Evolutionary conservation across 768 basidiomycete genomes (phyloP).

Genomic region (Tricholoma sp.): DNA sequence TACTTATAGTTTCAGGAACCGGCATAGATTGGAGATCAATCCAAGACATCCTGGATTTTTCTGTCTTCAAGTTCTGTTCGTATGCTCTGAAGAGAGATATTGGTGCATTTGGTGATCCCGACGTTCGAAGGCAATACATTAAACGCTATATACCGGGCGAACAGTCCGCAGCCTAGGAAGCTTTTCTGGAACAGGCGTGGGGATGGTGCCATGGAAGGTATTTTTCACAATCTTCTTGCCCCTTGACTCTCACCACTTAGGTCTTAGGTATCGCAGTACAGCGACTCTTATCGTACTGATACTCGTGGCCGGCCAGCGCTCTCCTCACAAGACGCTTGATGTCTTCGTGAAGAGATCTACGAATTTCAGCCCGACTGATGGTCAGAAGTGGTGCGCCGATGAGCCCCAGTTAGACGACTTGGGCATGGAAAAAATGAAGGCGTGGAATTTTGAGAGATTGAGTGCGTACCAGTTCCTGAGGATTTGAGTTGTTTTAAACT

Average conservation of each 20-base stretch:
- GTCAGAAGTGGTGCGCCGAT: neutral
- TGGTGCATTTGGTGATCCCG: neutral
- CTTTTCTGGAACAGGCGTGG: neutral
- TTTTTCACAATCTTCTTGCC: neutral
- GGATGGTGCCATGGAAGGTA: neutral
- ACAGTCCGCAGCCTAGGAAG: neutral
- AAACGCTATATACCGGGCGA: neutral
- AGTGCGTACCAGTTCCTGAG: neutral
- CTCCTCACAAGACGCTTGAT: neutral
- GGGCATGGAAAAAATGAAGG: neutral
- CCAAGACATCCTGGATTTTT: neutral
- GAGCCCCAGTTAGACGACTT: neutral
- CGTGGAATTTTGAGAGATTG: neutral
- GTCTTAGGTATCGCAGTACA: neutral
- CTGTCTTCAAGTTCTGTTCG: neutral
- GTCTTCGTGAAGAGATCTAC: neutral
- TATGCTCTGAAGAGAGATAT: neutral
- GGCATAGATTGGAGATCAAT: neutral
- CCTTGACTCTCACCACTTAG: neutral
- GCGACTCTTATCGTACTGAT: neutral
- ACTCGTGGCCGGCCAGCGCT: neutral
- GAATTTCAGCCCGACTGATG: neutral
- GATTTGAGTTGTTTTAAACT: neutral
- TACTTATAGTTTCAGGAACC: neutral
- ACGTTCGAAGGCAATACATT: neutral